phyloP scores from a whole-genome alignment of 495 filamentous ascomycete genomes.

The Pyrenula massariospora region DNA sequence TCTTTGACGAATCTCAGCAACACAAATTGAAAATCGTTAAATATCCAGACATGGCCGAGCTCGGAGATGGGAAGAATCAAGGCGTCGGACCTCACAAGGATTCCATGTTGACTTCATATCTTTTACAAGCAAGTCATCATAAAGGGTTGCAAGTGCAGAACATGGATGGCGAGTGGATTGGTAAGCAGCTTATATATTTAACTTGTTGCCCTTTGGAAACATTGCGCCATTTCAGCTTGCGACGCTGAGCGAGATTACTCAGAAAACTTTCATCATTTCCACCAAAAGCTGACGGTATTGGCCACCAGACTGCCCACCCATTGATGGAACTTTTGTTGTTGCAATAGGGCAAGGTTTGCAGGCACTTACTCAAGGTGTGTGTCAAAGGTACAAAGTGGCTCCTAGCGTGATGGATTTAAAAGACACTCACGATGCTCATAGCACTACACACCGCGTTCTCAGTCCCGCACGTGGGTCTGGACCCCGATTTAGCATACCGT shows the following conservation, averaged over 20 bases:
- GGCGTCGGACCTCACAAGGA: conserved; percentile 95
- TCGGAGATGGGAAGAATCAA: conserved; percentile 18
- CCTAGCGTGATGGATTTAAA: not conserved
- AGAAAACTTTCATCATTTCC: too few species aligned
- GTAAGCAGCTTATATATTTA: conserved; percentile 24
- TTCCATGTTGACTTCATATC: conserved; percentile 73
- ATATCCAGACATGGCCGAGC: conserved; percentile 47
- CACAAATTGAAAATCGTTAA: conserved; percentile 92
- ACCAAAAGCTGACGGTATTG: too few species aligned
- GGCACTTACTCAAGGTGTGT: conserved; percentile 81
- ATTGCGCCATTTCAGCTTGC: too few species aligned
- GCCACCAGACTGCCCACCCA: conserved; percentile 27
- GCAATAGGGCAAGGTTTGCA: conserved; percentile 91
- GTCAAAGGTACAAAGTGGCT: conserved; percentile 16
- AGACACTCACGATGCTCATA: not conserved
- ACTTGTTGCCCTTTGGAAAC: too few species aligned
- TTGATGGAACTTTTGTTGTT: conserved; percentile 56
- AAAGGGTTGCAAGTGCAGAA: conserved; percentile 84
- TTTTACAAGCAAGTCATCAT: conserved; percentile 77
- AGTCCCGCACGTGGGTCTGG: conserved; percentile 52
- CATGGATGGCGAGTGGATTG: conserved; percentile 69
- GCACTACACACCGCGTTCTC: conserved; percentile 18
- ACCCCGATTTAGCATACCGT: conserved; percentile 72
- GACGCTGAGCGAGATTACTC: too few species aligned
- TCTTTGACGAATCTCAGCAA: conserved; percentile 72